Evolutionary conservation across 805 yeast genomes (phyloP), one percentile per base, ranked within the genome.

Genomic region (Cyberlindnera amylophila): DNA sequence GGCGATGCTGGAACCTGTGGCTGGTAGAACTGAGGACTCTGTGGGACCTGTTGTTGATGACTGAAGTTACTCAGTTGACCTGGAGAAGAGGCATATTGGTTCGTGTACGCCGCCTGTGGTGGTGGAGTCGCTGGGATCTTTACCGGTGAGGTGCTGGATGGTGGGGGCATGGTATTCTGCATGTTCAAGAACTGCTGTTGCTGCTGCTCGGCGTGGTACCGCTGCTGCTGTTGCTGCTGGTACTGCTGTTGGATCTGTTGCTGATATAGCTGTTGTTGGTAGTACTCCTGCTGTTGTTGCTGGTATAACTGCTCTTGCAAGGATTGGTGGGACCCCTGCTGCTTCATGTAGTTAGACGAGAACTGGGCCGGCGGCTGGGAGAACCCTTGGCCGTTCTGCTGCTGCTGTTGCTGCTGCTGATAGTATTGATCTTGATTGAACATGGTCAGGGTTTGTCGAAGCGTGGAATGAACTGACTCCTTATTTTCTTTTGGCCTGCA

Each of bases 311-410:
- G 70, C 32, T 62, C 66, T 43, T 64, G 70, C 16, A 67, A 48
- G 1, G 71, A 67, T 32, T 59, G 69, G 14, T 65, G 69, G 1
- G 71, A 67, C 15, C 60, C 62, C 44, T 66, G 71, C 34, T 63
- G 69, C 38, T 58, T 59, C 62, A 64, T 57, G 41, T 66, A 66
- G 37, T 59, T 64, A 6, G 58, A 44, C 36, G 67, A 62, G 41
- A 66, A 67, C 37, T 55, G 62, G 2, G 64, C 63, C 4, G 58
- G 54, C 1, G 69, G 69, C 26, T 68, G 71, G 31, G 51, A 50
- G 11, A 58, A 49, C 16, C 60, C 54, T 21, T 55, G 53, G 11
- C 52, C 55, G 17, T 39, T 49, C 31, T 37, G 43, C 21, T 45
- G 47, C 34, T 36, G 44, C 24, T 21, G 24, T 21, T 21, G 24